Evolutionary conservation across 352 stramenopile species (phyloP).

Genomic region (Phytophthora nicotianae): DNA sequence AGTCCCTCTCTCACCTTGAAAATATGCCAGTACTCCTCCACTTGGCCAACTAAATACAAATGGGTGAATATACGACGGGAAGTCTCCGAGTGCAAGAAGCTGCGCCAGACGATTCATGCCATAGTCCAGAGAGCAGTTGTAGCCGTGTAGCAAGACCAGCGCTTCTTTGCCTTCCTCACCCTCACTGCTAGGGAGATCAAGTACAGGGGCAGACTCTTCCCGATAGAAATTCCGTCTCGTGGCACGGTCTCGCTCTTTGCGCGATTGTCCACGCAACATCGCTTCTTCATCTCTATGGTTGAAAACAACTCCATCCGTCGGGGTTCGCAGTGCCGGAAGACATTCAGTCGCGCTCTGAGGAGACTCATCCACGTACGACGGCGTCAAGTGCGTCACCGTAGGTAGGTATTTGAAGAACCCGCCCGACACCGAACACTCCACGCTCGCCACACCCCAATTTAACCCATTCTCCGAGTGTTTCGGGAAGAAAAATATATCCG

Average conservation of each 20-base stretch:
- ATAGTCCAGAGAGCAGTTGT: slow-evolving; percentile 78
- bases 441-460: slow-evolving; percentile 79
- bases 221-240: slow-evolving; percentile 32
- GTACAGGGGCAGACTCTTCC: slow-evolving; percentile 42
- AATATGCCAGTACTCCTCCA: slow-evolving; percentile 63
- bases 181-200: slow-evolving; percentile 22
- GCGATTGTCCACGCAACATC: slow-evolving; percentile 11
- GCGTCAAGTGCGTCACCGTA: slow-evolving; percentile 57
- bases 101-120: slow-evolving; percentile 62
- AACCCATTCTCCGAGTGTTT: slow-evolving; percentile 49
- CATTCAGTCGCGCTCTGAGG: slow-evolving; percentile 49
- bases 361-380: slow-evolving; percentile 36
- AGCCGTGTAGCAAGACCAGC: slow-evolving; percentile 68
- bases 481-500: slow-evolving; percentile 55
- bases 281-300: slow-evolving; percentile 37
- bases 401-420: slow-evolving; percentile 79
- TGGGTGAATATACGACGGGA: slow-evolving; percentile 68
- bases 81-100: slow-evolving; percentile 67
- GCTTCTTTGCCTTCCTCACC: slow-evolving; percentile 52
- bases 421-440: slow-evolving; percentile 78
- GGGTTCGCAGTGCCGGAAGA: slow-evolving; percentile 43
- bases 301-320: slow-evolving; percentile 60
- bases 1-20: slow-evolving; percentile 38
- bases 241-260: slow-evolving; percentile 20
- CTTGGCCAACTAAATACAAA: slow-evolving; percentile 82